Base-by-base conservation (phyloP, 2,329 filamentous ascomycete genomes). In the Pezicula neosporulosa region DNA sequence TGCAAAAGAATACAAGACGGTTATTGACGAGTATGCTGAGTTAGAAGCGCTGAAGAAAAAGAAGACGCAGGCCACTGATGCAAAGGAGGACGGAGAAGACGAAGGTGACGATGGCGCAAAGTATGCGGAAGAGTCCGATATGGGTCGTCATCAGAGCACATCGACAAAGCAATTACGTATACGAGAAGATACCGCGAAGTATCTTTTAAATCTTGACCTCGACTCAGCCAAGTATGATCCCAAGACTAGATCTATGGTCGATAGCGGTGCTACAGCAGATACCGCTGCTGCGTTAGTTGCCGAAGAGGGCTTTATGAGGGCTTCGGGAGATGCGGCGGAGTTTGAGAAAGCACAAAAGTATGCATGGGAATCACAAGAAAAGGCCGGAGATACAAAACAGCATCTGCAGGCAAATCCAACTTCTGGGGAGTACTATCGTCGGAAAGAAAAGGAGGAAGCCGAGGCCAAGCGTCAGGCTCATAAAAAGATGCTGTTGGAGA, bases 221-320 rank as follows among this genome's bases (percentile, higher is more conserved):
- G 94, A 99, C 64, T 97, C 92, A 1, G 94, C 95, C 2, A 95
- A 96, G 69, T 99, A 99, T 71, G 93, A 99, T 65, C 94, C 94
- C 0, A 99, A 99, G 68, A 97, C 92, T 12, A 82, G 94, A 62
- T 87, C 89, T 8, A 90, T 99, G 78, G 87, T 96, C 19, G 90
- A 96, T 65, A 85, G 83, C 56, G 90, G 91, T 44, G 90, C 88
- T 6, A 89, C 86, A 30, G 82, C 82, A 19, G 90, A 95, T 72
- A 86, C 86, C 60, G 88, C 89, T 3, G 88, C 92, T 7, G 83
- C 87, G 28, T 71, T 96, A 6, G 93, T 94, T 50, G 92, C 92
- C 4, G 94, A 97, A 63, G 92, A 97, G 62, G 93, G 93, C 43
- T 97, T 96, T 68, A 82, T 96, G 72, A 84, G 87, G 41, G 86